Percentiles rank a stretch among this genome's conserved stretches.
These are phyloP conservation scores for Penicillium sp. DNA, from an alignment of 2,329 filamentous ascomycete species.

Conservation along the genomic window DNA sequence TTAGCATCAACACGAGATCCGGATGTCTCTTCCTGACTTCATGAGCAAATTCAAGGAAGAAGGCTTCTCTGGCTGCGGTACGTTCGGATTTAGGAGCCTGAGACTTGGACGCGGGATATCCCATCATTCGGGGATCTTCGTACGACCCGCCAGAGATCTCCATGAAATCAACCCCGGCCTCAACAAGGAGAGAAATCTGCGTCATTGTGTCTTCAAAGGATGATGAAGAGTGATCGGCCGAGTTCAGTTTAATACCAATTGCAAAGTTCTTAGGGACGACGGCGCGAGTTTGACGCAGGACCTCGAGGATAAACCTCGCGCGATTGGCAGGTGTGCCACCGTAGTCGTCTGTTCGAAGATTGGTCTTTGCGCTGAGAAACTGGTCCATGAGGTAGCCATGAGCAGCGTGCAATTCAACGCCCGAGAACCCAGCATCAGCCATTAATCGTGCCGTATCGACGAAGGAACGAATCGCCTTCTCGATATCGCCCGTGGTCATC, in stretches of 20 bases:
- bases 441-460: conserved; percentile 52
- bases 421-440: conserved; percentile 52
- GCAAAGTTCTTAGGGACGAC: conserved; percentile 44
- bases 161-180: conserved; percentile 59
- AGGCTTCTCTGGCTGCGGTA: conserved; percentile 60
- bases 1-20: conserved; percentile 54
- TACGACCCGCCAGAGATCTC: conserved; percentile 66
- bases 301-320: conserved; percentile 46
- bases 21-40: conserved; percentile 49
- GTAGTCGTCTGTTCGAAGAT: conserved; percentile 49
- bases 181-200: conserved; percentile 51
- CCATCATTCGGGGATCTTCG: conserved; percentile 51
- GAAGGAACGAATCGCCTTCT: conserved; percentile 53
- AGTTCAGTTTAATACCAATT: conserved; percentile 53
- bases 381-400: conserved; percentile 49
- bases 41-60: conserved; percentile 66
- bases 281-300: conserved; percentile 44
- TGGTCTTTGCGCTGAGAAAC: conserved; percentile 34
- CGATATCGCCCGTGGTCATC: conserved; percentile 56
- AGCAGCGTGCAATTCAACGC: conserved; percentile 54
- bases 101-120: conserved; percentile 13
- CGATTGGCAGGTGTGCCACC: conserved; percentile 49
- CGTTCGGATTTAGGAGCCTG: conserved; percentile 35
- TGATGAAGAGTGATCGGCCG: conserved; percentile 44
- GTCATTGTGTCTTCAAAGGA: conserved; percentile 54